phyloP scores from a whole-genome alignment of 2,329 filamentous ascomycete species.

The Periconia digitata region DNA sequence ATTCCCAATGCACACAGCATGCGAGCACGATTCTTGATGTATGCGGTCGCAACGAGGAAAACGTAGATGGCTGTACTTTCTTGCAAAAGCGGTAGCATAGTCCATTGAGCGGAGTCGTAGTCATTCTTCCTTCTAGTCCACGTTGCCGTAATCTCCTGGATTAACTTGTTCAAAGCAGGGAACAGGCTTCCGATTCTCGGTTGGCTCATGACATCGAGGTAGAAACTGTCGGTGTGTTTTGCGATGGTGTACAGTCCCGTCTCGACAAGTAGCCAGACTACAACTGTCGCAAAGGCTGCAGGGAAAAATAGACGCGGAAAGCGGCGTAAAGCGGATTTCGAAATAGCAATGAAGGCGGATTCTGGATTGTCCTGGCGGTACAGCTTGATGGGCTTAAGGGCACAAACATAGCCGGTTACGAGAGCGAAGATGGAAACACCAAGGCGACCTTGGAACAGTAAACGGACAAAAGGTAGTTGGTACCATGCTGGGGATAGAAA shows the following conservation, averaged over 20 bases:
- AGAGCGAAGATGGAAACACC: conserved; percentile 12
- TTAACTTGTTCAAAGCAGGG: conserved; percentile 3
- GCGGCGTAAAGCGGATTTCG: conserved; percentile 9
- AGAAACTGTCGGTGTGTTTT: conserved; percentile 7
- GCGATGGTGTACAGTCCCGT: conserved; percentile 8
- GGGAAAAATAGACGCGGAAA: conserved; percentile 10
- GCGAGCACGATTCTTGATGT: conserved; percentile 4
- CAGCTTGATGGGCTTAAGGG: conserved; percentile 11
- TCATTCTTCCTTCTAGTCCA: conserved; percentile 11
- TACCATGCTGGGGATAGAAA: not conserved
- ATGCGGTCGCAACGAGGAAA: conserved; percentile 8
- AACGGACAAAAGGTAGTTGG: conserved; percentile 7
- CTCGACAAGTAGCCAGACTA: conserved; percentile 8
- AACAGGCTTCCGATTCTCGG: conserved; percentile 6
- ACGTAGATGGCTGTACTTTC: conserved; percentile 10
- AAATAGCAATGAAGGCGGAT: conserved; percentile 9
- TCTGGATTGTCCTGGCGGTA: conserved; percentile 10
- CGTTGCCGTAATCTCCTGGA: conserved; percentile 5
- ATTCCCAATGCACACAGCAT: conserved; percentile 7
- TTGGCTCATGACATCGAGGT: conserved; percentile 5
- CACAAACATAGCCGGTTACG: conserved; percentile 12
- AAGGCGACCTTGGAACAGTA: conserved; percentile 8
- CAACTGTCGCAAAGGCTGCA: conserved; percentile 4
- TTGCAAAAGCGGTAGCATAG: conserved; percentile 11
- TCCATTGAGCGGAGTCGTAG: conserved; percentile 11